Conservation (phyloP, 257 asterid genomes). For the Lavandula angustifolia region DNA sequence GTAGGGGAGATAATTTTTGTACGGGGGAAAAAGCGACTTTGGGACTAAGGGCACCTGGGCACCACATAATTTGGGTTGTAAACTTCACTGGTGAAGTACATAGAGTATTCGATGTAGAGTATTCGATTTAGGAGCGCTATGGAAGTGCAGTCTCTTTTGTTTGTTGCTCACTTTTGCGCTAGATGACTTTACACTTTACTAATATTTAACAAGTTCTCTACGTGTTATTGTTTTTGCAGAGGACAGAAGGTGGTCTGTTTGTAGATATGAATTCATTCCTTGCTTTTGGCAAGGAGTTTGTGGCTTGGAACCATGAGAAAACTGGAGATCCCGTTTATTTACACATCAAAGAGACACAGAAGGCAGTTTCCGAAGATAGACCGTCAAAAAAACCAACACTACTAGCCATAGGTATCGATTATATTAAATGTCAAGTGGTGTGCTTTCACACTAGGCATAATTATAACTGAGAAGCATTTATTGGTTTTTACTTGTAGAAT, state of each 20-base stretch:
- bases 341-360: slow-evolving; percentile 72
- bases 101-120: not conserved
- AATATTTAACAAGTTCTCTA: not conserved
- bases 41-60: no score
- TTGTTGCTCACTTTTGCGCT: not conserved
- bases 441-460: slow-evolving; percentile 9
- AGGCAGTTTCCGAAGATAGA: slow-evolving; percentile 78
- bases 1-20: no score
- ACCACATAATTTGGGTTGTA: no score
- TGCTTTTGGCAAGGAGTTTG: slow-evolving; percentile 93
- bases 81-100: slow-evolving; percentile 10
- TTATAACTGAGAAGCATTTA: not conserved
- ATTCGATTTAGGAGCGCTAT: slow-evolving; percentile 4
- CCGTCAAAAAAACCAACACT: slow-evolving; percentile 94
- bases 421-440: slow-evolving; percentile 9
- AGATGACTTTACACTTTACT: not conserved
- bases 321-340: slow-evolving; percentile 83
- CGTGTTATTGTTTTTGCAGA: slow-evolving; percentile 46
- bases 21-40: no score
- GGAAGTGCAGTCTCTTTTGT: slow-evolving; percentile 1
- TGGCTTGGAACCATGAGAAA: slow-evolving; percentile 89
- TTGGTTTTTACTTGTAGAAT: not conserved
- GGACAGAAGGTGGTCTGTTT: slow-evolving; percentile 83
- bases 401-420: slow-evolving; percentile 78
- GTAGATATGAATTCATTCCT: slow-evolving; percentile 90